A percentile compares a stretch with the other conserved stretches of the same genome.
Evolutionary conservation across 2,329 filamentous ascomycete genomes (phyloP).

Genomic region (Fonsecaea multimorphosa): DNA sequence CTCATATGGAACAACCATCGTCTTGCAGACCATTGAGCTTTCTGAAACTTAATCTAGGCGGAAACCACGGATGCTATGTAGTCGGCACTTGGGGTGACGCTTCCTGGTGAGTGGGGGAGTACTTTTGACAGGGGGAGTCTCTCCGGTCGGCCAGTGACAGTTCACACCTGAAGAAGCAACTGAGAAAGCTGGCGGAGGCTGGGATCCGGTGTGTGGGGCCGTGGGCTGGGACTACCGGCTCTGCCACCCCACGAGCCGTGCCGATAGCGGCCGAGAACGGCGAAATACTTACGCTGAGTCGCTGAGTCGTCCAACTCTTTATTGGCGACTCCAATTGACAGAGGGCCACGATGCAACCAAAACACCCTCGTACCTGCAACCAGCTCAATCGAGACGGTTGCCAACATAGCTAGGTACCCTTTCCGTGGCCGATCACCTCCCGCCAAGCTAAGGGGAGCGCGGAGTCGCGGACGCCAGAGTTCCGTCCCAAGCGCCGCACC

Average conservation of each 20-base stretch:
- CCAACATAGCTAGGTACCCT: background rate
- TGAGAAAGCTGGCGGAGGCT: background rate
- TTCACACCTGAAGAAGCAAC: conserved; percentile 1
- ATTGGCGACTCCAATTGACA: background rate
- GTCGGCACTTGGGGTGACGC: background rate
- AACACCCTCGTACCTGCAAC: background rate
- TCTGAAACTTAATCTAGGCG: background rate
- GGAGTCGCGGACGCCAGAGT: background rate
- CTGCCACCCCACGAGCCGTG: background rate
- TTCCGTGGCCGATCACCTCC: background rate
- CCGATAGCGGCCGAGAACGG: background rate
- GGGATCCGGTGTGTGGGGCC: background rate
- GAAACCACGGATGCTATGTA: background rate
- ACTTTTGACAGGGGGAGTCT: background rate
- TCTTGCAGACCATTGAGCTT: background rate
- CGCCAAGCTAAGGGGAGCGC: background rate
- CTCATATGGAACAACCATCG: conserved; percentile 1
- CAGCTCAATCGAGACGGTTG: conserved; percentile 1
- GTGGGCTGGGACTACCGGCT: background rate
- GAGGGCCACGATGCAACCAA: conserved; percentile 1
- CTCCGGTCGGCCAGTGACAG: background rate
- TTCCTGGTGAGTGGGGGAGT: background rate
- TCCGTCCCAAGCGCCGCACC: background rate
- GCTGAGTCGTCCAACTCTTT: background rate
- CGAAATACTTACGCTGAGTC: background rate